These are phyloP conservation scores for Paecilomyces dactylethromorphus DNA, from an alignment of 2,329 filamentous ascomycete species.

Conservation along the genomic window DNA sequence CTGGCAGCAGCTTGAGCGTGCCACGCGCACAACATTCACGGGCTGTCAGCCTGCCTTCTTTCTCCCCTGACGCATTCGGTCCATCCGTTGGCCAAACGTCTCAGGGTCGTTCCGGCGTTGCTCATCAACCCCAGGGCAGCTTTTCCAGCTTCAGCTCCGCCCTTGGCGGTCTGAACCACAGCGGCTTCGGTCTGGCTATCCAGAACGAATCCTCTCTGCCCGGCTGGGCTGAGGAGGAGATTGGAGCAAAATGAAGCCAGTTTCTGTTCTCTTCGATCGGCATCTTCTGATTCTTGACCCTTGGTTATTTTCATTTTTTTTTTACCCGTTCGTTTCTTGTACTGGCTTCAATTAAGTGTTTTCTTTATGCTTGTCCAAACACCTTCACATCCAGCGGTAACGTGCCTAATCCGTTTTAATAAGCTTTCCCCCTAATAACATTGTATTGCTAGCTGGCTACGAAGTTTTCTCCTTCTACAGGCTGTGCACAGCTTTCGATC, in stretches of 20 bases:
- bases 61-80: slow-evolving; percentile 54
- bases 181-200: slow-evolving; percentile 54
- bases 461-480: slow-evolving; percentile 19
- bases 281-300: slow-evolving; percentile 7
- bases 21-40: slow-evolving; percentile 62
- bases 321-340: slow-evolving; percentile 15
- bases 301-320: slow-evolving; percentile 13
- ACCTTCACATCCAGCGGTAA: slow-evolving; percentile 17
- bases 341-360: slow-evolving; percentile 20
- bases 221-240: slow-evolving; percentile 60
- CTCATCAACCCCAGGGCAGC: slow-evolving; percentile 42
- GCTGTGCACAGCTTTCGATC: slow-evolving; percentile 7
- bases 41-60: slow-evolving; percentile 79
- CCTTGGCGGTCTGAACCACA: slow-evolving; percentile 52
- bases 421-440: slow-evolving; percentile 17
- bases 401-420: slow-evolving; percentile 14
- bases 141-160: slow-evolving; percentile 55
- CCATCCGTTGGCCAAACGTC: slow-evolving; percentile 29
- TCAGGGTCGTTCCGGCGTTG: slow-evolving; percentile 27
- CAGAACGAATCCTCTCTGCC: slow-evolving; percentile 52
- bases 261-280: slow-evolving; percentile 3
- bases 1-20: slow-evolving; percentile 48
- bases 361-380: slow-evolving; percentile 17
- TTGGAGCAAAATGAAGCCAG: slow-evolving; percentile 45
- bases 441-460: slow-evolving; percentile 37